Percentiles rank a stretch among this genome's conserved stretches.
Conservation (phyloP, 306 rosid species). For the Lathyrus aphaca region DNA sequence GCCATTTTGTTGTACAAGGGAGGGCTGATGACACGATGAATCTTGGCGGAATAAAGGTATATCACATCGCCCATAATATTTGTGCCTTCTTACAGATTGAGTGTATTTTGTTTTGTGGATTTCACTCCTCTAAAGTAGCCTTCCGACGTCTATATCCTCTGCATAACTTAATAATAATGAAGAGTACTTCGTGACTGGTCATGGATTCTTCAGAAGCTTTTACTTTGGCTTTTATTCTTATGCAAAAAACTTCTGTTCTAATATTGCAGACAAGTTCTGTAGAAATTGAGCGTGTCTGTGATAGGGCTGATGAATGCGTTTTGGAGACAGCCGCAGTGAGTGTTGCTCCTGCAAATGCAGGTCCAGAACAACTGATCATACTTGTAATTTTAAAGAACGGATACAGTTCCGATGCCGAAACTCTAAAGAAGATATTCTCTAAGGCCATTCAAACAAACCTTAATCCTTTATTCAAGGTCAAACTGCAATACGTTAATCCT, state of each 20-base stretch:
- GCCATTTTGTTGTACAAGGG: conserved; percentile 73
- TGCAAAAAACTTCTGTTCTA: conserved; percentile 27
- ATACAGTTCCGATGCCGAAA: conserved; percentile 45
- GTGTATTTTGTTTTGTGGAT: neutral
- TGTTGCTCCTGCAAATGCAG: conserved; percentile 63
- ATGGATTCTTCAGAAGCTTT: neutral
- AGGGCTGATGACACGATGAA: conserved; percentile 96
- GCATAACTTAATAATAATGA: no score
- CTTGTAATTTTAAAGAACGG: conserved; percentile 69
- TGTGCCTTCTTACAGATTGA: neutral
- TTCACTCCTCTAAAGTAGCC: neutral
- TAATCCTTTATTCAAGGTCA: conserved; percentile 87
- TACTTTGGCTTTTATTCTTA: conserved; percentile 26
- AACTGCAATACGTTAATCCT: neutral
- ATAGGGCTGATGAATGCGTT: conserved; percentile 66
- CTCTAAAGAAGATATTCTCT: conserved; percentile 58
- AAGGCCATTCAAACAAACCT: conserved; percentile 81
- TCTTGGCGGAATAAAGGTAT: conserved; percentile 96
- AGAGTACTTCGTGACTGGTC: neutral
- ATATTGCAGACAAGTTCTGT: conserved; percentile 68
- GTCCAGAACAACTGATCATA: conserved; percentile 80
- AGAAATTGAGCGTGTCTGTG: conserved; percentile 84
- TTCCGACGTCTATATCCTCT: no score
- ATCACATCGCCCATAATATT: conserved; percentile 10
- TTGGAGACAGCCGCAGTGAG: conserved; percentile 83